These are phyloP conservation scores for Pythium guiyangense DNA, from an alignment of 352 stramenopile genomes.

Conservation along the genomic window DNA sequence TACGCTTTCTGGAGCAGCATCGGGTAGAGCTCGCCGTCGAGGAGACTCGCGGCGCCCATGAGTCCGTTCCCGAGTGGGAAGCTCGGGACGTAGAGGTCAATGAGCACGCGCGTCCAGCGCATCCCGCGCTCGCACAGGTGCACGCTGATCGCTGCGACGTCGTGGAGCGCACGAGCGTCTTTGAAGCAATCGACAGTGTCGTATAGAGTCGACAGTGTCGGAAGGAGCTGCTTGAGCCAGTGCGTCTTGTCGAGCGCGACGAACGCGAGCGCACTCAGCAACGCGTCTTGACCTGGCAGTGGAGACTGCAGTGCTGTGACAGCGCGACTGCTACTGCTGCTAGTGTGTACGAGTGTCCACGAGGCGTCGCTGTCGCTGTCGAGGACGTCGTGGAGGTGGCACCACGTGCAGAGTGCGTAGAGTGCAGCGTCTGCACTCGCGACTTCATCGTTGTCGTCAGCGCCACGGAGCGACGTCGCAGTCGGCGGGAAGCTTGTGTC, in stretches of 20 bases:
- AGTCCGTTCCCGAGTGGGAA: slow-evolving; percentile 31
- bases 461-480: neutral
- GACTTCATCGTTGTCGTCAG: neutral
- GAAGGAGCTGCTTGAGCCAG: slow-evolving; percentile 14
- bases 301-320: slow-evolving; percentile 14
- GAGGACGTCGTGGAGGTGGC: slow-evolving; percentile 18
- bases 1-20: slow-evolving; percentile 54
- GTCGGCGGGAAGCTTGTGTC: slow-evolving; percentile 28
- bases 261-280: slow-evolving; percentile 26
- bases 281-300: slow-evolving; percentile 26
- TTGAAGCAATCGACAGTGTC: neutral
- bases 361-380: slow-evolving; percentile 6
- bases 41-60: slow-evolving; percentile 16
- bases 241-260: slow-evolving; percentile 13
- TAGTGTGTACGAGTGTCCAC: slow-evolving; percentile 25
- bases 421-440: neutral
- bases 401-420: slow-evolving; percentile 21
- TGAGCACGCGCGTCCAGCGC: slow-evolving; percentile 27
- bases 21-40: slow-evolving; percentile 27
- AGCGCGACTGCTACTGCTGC: neutral
- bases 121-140: slow-evolving; percentile 23
- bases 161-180: neutral
- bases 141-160: slow-evolving; percentile 13
- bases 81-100: slow-evolving; percentile 42
- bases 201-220: neutral